These are phyloP conservation scores for Lipomyces sp. DNA, from an alignment of 805 yeast genomes.

Conservation along the genomic window DNA sequence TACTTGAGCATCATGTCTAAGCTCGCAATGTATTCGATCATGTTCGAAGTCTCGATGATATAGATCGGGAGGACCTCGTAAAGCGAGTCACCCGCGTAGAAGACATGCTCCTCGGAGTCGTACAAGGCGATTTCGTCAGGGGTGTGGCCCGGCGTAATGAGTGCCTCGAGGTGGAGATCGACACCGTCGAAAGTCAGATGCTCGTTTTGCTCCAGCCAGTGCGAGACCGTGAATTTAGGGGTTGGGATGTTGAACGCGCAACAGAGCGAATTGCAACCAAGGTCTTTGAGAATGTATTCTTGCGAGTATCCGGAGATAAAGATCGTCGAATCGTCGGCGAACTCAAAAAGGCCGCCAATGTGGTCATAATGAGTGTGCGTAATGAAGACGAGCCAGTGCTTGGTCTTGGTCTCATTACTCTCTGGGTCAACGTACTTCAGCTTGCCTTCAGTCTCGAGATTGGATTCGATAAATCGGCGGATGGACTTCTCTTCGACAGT, in stretches of 20 bases:
- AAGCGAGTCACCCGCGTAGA: constrained; percentile 38
- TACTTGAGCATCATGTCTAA: constrained; percentile 29
- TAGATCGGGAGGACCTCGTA: constrained; percentile 36
- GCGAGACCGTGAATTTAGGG: constrained; percentile 34
- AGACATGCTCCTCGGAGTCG: constrained; percentile 34
- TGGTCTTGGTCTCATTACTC: constrained; percentile 20
- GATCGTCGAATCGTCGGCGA: constrained; percentile 33
- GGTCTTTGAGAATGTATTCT: constrained; percentile 35
- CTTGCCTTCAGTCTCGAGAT: constrained; percentile 23
- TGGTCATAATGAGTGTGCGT: constrained; percentile 38
- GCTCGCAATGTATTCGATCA: constrained; percentile 29
- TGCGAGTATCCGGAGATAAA: constrained; percentile 33
- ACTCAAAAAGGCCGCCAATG: constrained; percentile 36
- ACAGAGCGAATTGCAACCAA: constrained; percentile 38
- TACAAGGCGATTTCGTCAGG: constrained; percentile 38
- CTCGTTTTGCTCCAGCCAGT: constrained; percentile 37
- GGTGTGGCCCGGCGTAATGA: constrained; percentile 37
- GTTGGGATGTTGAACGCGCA: constrained; percentile 37
- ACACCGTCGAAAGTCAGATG: constrained; percentile 30
- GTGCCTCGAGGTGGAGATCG: constrained; percentile 33
- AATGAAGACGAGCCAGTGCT: constrained; percentile 37
- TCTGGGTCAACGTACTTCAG: constrained; percentile 25
- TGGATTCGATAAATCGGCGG: constrained; percentile 29
- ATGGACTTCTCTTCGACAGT: constrained; percentile 33
- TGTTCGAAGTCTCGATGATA: constrained; percentile 37